Evolutionary conservation across 202 grass and related monocot species (phyloP), one percentile per base, ranked within the genome.

Genomic region (Eragrostis tef): DNA sequence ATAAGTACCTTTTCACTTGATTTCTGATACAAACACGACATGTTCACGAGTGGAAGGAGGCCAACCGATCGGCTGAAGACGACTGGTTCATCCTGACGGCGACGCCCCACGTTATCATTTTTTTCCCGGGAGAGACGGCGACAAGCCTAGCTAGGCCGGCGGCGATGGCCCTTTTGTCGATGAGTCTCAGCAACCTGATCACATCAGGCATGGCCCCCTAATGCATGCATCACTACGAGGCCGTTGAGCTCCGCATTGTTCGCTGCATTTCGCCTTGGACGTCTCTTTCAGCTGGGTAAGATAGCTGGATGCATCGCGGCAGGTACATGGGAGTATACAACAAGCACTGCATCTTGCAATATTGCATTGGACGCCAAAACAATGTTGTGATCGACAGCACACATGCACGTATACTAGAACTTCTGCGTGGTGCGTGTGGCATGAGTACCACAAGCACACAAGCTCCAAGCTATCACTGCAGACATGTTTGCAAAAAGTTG

Each of bases 71-170:
- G 78, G 84, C 34, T 21, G 63, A 77, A 42, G 19, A 68, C 61
- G 65, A 8, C 61, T 27, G 6, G 26, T 34, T 65, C 25, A 20
- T 5, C 15, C 25, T 59, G 75, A 80, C 26, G 60, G 41, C 49
- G 29, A 73, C 68, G 49, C 22, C 24, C 7, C 84, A 77, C 73
- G 52, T 10, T 27, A 49, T 51, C 47, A 22, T 49, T 75, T 27
- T 61, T 68, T 31, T 3, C 29, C 61, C 50, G 2, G 19, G 4
- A 15, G 77, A 75, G 77, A 68, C 17, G 63, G 78, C 64, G 70
- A 76, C 78, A 87, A 77, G 70, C 78, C 71, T 87, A 76, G 79
- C 73, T 87, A 83, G 85, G 79, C 85, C 85, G 63, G 3, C 70
- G 52, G 57, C 42, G 64, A 29, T 19, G 77, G 56, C 69, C 69